Conservation (phyloP, 129 eudicot species). For the Solidago caesia region DNA sequence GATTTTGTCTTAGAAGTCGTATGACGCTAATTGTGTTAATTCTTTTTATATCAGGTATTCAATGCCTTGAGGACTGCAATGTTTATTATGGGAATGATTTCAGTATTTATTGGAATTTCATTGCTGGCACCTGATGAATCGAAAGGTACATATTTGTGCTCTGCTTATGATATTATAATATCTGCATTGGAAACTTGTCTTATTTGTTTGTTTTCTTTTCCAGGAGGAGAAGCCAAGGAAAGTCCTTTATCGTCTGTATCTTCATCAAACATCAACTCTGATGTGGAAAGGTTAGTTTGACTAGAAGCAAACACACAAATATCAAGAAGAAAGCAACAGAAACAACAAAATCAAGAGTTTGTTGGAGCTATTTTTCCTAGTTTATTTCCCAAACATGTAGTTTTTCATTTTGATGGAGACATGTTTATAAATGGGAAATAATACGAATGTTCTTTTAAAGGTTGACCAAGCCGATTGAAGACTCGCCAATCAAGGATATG, state of each 20-base stretch:
- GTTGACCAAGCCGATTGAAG: slow-evolving; percentile 59
- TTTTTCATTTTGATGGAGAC: slow-evolving; percentile 12
- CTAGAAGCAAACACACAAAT: background rate
- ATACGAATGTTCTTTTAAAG: slow-evolving; percentile 42
- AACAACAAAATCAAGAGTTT: background rate
- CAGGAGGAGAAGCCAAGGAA: slow-evolving; percentile 81
- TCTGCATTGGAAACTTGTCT: slow-evolving; percentile 15
- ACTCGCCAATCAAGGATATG: slow-evolving; percentile 57
- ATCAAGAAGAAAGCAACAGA: slow-evolving; percentile 4
- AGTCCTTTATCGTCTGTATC: slow-evolving; percentile 43
- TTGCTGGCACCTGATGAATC: slow-evolving; percentile 96
- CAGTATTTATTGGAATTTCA: slow-evolving; percentile 86
- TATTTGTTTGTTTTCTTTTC: slow-evolving; percentile 25
- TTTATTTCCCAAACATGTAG: slow-evolving; percentile 15
- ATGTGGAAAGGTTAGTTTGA: slow-evolving; percentile 65
- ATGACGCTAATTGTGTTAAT: slow-evolving; percentile 10
- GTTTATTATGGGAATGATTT: slow-evolving; percentile 92
- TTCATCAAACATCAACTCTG: slow-evolving; percentile 43
- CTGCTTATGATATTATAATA: background rate
- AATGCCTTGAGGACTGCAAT: slow-evolving; percentile 76
- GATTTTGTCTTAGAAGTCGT: slow-evolving; percentile 13
- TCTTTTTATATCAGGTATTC: slow-evolving; percentile 57
- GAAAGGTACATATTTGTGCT: slow-evolving; percentile 52
- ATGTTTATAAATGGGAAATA: slow-evolving; percentile 28
- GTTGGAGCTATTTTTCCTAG: background rate